Evolutionary conservation across 164 flowering plant species (phyloP), one percentile per base, ranked within the genome.

Genomic region (Stephania japonica): DNA sequence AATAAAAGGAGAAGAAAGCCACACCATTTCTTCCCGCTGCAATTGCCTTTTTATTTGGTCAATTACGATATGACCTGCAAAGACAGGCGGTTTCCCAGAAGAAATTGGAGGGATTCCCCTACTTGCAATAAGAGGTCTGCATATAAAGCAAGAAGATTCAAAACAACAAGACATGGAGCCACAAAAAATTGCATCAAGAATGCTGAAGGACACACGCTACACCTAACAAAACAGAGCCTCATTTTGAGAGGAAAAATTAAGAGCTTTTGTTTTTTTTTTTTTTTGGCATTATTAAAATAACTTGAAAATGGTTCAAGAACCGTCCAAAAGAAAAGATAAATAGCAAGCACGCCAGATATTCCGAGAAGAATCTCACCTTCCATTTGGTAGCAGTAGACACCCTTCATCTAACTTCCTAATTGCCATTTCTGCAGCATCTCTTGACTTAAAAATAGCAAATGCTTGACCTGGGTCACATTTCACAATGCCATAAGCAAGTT

Each of bases 321-420:
- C 62, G 5, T n/a, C 18, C 18, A 56, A 56, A 56, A 56, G n/a
- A 47, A 56, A 56, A 56, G 62, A 56, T 56, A 3, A 19, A 19
- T 56, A 16, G 16, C n/a, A 19, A 56, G 62, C 21, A 56, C 16
- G 62, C 62, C 6, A 16, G n/a, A 56, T 16, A 21, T 19, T 56
- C 21, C 19, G n/a, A 56, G 6, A 16, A 19, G n/a, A 16, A 56
- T 56, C 62, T 56, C 62, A 91, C 99, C 98, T 91, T 64, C 88
- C 88, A 85, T 85, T 80, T 74, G 96, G 77, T 56, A 95, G 79
- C 85, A 91, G 70, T 62, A 94, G 72, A 81, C 98, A 91, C 50
- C 84, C 86, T 16, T 84, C 78, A 19, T 84, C 80, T 69, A 94
- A 80, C 70, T 77, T 81, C 43, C 64, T 70, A n/a, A 89, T 68